phyloP scores from a whole-genome alignment of 139 green algal species.

The Auxenochlorella pyrenoidosa region DNA sequence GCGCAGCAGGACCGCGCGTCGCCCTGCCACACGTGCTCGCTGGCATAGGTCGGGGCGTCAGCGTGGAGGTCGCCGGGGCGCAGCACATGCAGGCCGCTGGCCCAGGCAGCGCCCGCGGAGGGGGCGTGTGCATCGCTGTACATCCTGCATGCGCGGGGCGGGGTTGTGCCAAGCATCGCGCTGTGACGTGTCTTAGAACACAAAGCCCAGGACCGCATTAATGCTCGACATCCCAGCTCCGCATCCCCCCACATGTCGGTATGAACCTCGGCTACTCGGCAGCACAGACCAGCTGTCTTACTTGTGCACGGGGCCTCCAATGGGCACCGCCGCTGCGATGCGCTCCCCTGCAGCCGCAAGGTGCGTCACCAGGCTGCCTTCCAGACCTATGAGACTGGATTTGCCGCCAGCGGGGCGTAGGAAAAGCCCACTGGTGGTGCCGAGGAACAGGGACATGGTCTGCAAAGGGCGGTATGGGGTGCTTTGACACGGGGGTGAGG shows the following conservation, averaged over 20 bases:
- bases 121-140: neutral
- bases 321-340: too few relatives aligned
- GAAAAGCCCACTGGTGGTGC: neutral
- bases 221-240: too few relatives aligned
- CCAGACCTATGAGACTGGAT: too few relatives aligned
- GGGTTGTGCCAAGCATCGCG: neutral
- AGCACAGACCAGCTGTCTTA: too few relatives aligned
- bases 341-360: too few relatives aligned
- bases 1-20: constrained; percentile 18
- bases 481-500: neutral
- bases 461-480: too few relatives aligned
- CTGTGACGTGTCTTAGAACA: neutral
- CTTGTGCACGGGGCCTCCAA: too few relatives aligned
- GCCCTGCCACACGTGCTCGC: neutral
- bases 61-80: neutral
- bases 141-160: neutral
- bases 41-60: neutral
- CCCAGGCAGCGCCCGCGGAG: neutral
- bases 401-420: too few relatives aligned
- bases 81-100: constrained; percentile 20
- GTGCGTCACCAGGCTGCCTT: too few relatives aligned
- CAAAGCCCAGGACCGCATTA: too few relatives aligned
- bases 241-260: too few relatives aligned
- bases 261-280: too few relatives aligned
- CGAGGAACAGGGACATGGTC: neutral